Percentiles rank a stretch among this genome's conserved stretches.
phyloP scores from a whole-genome alignment of 2,329 filamentous ascomycete species.

The Ophiostoma sp. region DNA sequence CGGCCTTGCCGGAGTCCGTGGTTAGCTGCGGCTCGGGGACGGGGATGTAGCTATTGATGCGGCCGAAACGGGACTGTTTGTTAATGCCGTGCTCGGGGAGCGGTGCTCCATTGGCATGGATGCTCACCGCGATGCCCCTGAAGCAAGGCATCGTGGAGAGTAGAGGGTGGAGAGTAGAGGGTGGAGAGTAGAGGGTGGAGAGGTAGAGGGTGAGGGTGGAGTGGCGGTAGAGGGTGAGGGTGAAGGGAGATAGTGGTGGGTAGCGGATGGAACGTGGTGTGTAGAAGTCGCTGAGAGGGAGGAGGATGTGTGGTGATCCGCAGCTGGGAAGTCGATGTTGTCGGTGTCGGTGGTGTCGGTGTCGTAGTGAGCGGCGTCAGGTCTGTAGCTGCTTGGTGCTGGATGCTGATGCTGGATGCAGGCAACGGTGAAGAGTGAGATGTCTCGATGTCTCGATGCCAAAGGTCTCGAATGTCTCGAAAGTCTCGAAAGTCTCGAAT shows the following conservation, averaged over 20 bases:
- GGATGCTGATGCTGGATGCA: neutral
- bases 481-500: neutral
- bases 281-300: too few relatives aligned
- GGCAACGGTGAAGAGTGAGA: neutral
- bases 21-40: slow-evolving; percentile 82
- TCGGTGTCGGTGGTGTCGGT: too few relatives aligned
- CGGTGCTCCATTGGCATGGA: slow-evolving; percentile 75
- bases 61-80: slow-evolving; percentile 81
- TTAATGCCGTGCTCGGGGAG: slow-evolving; percentile 92
- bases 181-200: neutral
- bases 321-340: too few relatives aligned
- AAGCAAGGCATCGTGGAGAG: slow-evolving; percentile 75
- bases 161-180: neutral
- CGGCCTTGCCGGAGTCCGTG: slow-evolving; percentile 65
- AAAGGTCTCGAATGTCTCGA: neutral
- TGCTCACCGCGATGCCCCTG: slow-evolving; percentile 97
- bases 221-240: neutral
- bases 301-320: too few relatives aligned
- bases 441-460: slow-evolving; percentile 5
- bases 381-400: too few relatives aligned
- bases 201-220: neutral
- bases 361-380: too few relatives aligned
- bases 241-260: too few relatives aligned
- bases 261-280: too few relatives aligned
- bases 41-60: slow-evolving; percentile 95